Evolutionary conservation across 805 yeast genomes (phyloP), one percentile per base, ranked within the genome.

Genomic region (Barnettozyma pratensis): DNA sequence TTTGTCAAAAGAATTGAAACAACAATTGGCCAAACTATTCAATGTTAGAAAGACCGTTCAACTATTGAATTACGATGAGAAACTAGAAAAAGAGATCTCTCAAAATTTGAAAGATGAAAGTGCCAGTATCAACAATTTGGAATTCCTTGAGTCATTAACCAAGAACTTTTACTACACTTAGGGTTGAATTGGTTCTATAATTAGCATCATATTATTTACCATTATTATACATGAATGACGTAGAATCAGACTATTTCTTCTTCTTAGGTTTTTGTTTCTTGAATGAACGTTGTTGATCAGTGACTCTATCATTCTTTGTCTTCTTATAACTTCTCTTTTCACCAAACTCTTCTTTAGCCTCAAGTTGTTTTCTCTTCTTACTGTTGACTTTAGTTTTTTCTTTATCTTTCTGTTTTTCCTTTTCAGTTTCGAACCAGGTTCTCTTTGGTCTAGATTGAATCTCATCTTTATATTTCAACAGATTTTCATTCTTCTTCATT

Each of bases 401-500:
- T 43, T 47, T 57, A 30, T 60, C 63, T 3, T 67, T 57, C 41
- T 69, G 65, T 59, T 73, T 70, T 34, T 76, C 79, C 44, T 67
- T 61, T 48, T 62, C 75, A 45, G 67, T 73, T 68, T 88, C 92
- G 67, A 94, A 92, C 99, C 99, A 94, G 0, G 99, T 94, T 71
- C 99, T 81, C 67, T 80, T 89, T 34, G 99, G 98, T 61, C 97
- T 79, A 1, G 96, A 72, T 55, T 80, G 77, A 61, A 94, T 94
- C 67, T 94, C 98, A 46, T 78, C 79, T 56, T 81, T 80, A 59
- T 87, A 90, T 62, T 79, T 85, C 54, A 94, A 69, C 64, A 94
- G 59, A 66, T 94, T 94, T 60, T 85, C 86, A 48, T 96, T 96
- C 66, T 86, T 88, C 54, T 77, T 78, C 42, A 92, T 67, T 64